Percentiles rank a stretch among this genome's conserved stretches.
Evolutionary conservation across 1,284 basidiomycete species (phyloP).

Genomic region (Ceratobasidium sp.): DNA sequence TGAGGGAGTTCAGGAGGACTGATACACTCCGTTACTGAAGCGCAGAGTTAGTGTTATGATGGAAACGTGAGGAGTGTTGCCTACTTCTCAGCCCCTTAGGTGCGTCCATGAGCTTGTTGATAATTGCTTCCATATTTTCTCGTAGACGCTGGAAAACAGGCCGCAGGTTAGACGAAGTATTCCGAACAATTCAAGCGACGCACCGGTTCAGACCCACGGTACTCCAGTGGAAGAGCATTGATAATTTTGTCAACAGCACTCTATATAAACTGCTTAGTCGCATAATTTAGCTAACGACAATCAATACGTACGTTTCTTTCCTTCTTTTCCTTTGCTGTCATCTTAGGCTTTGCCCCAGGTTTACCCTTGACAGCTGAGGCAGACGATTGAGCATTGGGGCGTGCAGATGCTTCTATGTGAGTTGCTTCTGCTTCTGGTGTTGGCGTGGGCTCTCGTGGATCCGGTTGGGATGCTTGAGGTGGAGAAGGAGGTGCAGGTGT

Average conservation of each 20-base stretch:
- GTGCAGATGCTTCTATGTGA: conserved; percentile 46
- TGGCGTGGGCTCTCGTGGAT: conserved; percentile 38
- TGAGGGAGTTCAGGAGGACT: conserved; percentile 86
- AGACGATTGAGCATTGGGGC: conserved; percentile 48
- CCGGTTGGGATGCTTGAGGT: conserved; percentile 15
- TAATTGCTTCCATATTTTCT: conserved; percentile 80
- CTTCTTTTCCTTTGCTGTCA: conserved; percentile 85
- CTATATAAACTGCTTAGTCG: conserved; percentile 48
- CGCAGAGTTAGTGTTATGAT: conserved; percentile 27
- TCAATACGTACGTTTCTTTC: conserved; percentile 72
- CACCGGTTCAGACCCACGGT: conserved; percentile 87
- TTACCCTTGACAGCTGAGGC: conserved; percentile 53
- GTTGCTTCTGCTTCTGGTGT: conserved; percentile 1
- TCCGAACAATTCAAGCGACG: conserved; percentile 52
- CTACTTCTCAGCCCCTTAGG: conserved; percentile 52
- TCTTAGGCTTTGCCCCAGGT: conserved; percentile 66
- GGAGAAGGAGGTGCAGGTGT: conserved; percentile 42
- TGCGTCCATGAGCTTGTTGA: conserved; percentile 75
- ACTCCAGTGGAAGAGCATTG: conserved; percentile 87
- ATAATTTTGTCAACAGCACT: conserved; percentile 76
- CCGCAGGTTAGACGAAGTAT: neutral
- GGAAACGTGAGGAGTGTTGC: neutral
- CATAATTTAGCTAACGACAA: neutral
- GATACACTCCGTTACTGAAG: conserved; percentile 81
- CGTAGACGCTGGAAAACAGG: conserved; percentile 69